Evolutionary conservation across 257 asterid genomes (phyloP).

Genomic region (Paulownia fortunei): DNA sequence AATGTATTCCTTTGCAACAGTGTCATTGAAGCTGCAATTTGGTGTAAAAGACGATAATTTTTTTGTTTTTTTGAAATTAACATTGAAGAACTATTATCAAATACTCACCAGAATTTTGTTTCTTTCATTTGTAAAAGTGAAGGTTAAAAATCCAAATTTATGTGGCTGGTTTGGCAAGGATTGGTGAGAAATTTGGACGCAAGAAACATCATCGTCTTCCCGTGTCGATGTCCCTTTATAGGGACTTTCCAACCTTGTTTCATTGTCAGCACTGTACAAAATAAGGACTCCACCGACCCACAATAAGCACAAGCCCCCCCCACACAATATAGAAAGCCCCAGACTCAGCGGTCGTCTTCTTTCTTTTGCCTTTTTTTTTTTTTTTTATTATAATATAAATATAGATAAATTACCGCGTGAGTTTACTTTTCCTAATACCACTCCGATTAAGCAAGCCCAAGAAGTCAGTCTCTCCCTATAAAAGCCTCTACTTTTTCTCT

Average conservation of each 20-base stretch:
- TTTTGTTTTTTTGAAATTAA: not conserved
- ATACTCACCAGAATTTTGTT: too few relatives aligned
- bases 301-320: not conserved
- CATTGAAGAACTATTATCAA: too few relatives aligned
- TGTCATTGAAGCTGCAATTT: not conserved
- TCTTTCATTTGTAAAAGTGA: too few relatives aligned
- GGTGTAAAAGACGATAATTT: not conserved
- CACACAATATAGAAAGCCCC: not conserved
- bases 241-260: too few relatives aligned
- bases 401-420: conserved; percentile 4
- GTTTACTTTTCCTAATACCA: conserved; percentile 1
- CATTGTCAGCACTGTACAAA: not conserved
- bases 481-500: not conserved
- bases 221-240: too few relatives aligned
- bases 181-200: too few relatives aligned
- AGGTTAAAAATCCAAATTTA: too few relatives aligned
- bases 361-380: too few relatives aligned
- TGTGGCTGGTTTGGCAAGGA: too few relatives aligned
- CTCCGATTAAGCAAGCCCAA: not conserved
- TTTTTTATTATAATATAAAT: not conserved
- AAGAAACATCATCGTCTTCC: too few relatives aligned
- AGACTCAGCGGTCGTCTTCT: not conserved
- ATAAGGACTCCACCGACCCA: conserved; percentile 20
- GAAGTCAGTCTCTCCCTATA: conserved; percentile 21
- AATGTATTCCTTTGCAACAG: too few relatives aligned